Evolutionary conservation across 1,284 basidiomycete genomes (phyloP).

Genomic region (Pholiota adiposa): DNA sequence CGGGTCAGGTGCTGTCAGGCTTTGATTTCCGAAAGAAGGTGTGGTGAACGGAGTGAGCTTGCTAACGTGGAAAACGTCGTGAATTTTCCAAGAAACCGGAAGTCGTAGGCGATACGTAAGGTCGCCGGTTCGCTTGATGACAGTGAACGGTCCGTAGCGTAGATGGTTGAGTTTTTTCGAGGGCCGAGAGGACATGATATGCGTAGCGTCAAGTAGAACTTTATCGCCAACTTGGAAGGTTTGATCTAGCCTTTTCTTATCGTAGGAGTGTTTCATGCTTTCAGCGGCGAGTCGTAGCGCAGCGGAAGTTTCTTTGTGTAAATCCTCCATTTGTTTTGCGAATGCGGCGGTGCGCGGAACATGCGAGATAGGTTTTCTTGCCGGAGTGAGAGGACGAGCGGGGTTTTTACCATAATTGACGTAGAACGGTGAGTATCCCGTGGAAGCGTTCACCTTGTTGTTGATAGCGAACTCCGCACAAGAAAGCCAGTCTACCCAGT

Average conservation of each 20-base stretch:
- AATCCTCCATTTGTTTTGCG: conserved; percentile 17
- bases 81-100: conserved; percentile 6
- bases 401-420: not conserved
- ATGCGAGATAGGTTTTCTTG: conserved; percentile 10
- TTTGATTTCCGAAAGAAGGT: conserved; percentile 10
- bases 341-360: conserved; percentile 15
- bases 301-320: conserved; percentile 13
- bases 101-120: too few relatives aligned
- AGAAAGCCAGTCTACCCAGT: conserved; percentile 43
- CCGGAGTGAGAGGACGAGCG: not conserved
- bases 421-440: conserved; percentile 5
- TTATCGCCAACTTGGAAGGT: too few relatives aligned
- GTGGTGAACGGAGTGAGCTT: conserved; percentile 9
- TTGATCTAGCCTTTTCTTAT: not conserved
- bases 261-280: conserved; percentile 15
- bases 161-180: too few relatives aligned
- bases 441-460: conserved; percentile 9
- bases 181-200: too few relatives aligned
- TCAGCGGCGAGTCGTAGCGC: conserved; percentile 20
- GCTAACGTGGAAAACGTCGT: conserved; percentile 13
- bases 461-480: conserved; percentile 43
- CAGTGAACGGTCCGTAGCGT: too few relatives aligned
- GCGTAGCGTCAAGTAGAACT: too few relatives aligned
- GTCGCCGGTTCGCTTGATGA: too few relatives aligned
- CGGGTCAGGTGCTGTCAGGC: not conserved